Conservation (phyloP, 31 red algal genomes). For the Pterothamnion heteromorphum region DNA sequence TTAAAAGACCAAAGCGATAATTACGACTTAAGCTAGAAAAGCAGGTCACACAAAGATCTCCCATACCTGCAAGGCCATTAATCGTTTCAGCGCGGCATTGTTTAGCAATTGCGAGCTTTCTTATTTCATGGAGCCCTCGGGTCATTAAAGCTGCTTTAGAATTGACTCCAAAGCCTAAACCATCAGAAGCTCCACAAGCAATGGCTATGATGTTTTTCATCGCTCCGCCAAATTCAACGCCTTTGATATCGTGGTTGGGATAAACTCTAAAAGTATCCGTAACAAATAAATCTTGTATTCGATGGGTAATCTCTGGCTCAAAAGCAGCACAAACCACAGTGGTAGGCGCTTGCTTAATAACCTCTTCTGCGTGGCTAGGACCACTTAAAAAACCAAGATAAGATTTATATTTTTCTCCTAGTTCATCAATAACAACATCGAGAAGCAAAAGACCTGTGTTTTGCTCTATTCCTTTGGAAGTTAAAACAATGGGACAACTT, state of each 20-base stretch:
- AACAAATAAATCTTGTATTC: conserved; percentile 67
- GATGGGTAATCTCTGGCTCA: conserved; percentile 55
- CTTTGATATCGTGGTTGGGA: conserved; percentile 71
- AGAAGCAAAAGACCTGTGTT: no score
- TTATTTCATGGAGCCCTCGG: conserved; percentile 91
- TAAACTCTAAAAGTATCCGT: conserved; percentile 85
- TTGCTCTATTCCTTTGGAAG: no score
- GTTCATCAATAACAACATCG: no score
- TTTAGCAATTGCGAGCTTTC: conserved; percentile 67
- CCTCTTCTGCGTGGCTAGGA: conserved; percentile 84
- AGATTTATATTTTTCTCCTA: no score
- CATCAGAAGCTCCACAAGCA: conserved; percentile 86
- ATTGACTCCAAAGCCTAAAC: conserved; percentile 87
- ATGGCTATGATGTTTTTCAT: conserved; percentile 98
- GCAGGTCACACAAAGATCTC: conserved; percentile 94
- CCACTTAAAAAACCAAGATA: no score
- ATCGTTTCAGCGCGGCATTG: conserved; percentile 77
- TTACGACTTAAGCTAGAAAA: conserved; percentile 90
- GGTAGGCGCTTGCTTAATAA: conserved; percentile 77
- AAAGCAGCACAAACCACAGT: conserved; percentile 78
- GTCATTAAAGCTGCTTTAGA: conserved; percentile 94
- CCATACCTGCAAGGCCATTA: conserved; percentile 82
- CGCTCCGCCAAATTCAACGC: conserved; percentile 85
- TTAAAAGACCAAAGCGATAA: conserved; percentile 74
- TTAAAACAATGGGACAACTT: no score